phyloP scores from a whole-genome alignment of 768 basidiomycete genomes.

The Tricholoma hemisulphureum region DNA sequence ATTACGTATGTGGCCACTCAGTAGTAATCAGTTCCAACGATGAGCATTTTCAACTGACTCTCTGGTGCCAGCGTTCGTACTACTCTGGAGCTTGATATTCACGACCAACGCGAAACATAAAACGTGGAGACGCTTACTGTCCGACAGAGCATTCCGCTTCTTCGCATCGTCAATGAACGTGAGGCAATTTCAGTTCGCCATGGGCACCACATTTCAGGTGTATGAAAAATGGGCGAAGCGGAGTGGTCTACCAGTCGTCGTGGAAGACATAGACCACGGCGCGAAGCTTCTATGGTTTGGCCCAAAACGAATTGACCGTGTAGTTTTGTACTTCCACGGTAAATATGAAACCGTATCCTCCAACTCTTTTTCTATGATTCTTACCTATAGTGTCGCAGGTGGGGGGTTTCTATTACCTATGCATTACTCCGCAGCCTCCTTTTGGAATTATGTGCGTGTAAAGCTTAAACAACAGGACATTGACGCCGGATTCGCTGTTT shows the following conservation, averaged over 20 bases:
- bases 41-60: not conserved
- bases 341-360: not conserved
- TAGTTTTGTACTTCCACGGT: conserved; percentile 36
- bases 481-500: conserved; percentile 27
- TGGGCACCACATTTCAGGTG: conserved; percentile 19
- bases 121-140: conserved; percentile 9
- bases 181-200: conserved; percentile 20
- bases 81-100: not conserved
- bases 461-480: conserved; percentile 22
- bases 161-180: conserved; percentile 8
- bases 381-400: conserved; percentile 18
- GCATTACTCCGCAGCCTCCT: conserved; percentile 18
- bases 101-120: not conserved
- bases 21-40: not conserved
- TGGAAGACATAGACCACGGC: conserved; percentile 28
- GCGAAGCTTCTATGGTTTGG: conserved; percentile 34
- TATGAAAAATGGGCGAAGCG: conserved; percentile 24
- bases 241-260: conserved; percentile 9
- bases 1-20: not conserved
- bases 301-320: conserved; percentile 27
- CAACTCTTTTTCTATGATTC: not conserved
- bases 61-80: not conserved
- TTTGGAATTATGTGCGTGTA: conserved; percentile 28
- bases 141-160: conserved; percentile 10
- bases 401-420: conserved; percentile 30